A percentile compares a stretch with the other conserved stretches of the same genome.
phyloP scores from a whole-genome alignment of 1,139 yeast genomes.

The Pichia sp. region DNA sequence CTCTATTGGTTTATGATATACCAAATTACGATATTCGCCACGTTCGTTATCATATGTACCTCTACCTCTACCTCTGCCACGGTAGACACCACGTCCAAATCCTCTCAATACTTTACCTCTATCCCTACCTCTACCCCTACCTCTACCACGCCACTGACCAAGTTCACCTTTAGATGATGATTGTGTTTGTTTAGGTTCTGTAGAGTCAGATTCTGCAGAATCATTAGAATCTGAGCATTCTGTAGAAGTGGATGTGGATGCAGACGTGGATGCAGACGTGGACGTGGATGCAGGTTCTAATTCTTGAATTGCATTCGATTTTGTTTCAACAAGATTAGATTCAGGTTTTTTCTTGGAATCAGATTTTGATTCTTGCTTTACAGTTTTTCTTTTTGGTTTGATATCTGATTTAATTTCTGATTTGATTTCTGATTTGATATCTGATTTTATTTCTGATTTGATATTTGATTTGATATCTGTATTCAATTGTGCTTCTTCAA shows the following conservation, averaged over 20 bases:
- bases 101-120: conserved; percentile 3
- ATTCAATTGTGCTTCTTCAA: background rate
- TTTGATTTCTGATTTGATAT: too few relatives aligned
- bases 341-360: too few relatives aligned
- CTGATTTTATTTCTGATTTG: too few relatives aligned
- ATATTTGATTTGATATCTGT: background rate
- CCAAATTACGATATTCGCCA: conserved; percentile 2
- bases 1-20: conserved; percentile 5
- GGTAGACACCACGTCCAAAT: background rate
- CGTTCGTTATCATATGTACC: conserved; percentile 1
- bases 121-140: conserved; percentile 1
- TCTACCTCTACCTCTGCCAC: conserved; percentile 4
- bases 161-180: background rate
- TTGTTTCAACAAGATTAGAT: too few relatives aligned
- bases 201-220: background rate
- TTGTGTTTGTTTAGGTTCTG: background rate
- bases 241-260: too few relatives aligned
- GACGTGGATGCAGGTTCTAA: background rate
- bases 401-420: background rate
- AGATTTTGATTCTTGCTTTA: background rate
- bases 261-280: background rate
- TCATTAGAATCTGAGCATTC: background rate
- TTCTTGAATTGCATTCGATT: too few relatives aligned
- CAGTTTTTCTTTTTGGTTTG: background rate
- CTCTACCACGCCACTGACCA: background rate